A percentile compares a stretch with the other conserved stretches of the same genome.
Conservation (phyloP, 495 filamentous ascomycete species). For the Neurospora sp. region DNA sequence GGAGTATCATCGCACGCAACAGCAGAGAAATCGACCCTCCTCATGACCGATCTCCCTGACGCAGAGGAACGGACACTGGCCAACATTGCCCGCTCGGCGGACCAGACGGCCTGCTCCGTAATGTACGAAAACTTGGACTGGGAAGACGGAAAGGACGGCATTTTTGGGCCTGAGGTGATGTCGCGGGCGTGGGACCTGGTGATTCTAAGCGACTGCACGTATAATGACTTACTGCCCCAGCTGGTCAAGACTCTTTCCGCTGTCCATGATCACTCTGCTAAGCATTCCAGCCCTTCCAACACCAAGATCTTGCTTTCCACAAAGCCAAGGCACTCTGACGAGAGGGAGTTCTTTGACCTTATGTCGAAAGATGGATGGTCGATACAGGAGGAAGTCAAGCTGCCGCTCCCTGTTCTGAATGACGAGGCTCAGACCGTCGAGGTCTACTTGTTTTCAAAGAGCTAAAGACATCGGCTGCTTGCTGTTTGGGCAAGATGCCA, state of each 20-base stretch:
- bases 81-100: slow-evolving; percentile 26
- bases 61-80: slow-evolving; percentile 45
- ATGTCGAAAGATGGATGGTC: slow-evolving; percentile 51
- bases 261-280: slow-evolving; percentile 27
- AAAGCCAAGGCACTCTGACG: slow-evolving; percentile 78
- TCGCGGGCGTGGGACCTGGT: slow-evolving; percentile 55
- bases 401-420: slow-evolving; percentile 50
- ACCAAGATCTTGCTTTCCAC: slow-evolving; percentile 58
- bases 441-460: slow-evolving; percentile 40
- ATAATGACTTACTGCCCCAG: slow-evolving; percentile 76
- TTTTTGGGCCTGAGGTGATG: slow-evolving; percentile 25
- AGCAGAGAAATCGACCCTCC: slow-evolving; percentile 29
- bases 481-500: neutral
- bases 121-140: slow-evolving; percentile 66
- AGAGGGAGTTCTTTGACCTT: slow-evolving; percentile 68
- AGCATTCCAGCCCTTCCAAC: neutral
- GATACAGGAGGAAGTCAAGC: slow-evolving; percentile 32
- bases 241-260: slow-evolving; percentile 60
- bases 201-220: slow-evolving; percentile 86
- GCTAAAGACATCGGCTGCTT: neutral
- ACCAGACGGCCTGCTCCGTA: slow-evolving; percentile 3
- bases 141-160: slow-evolving; percentile 35
- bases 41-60: slow-evolving; percentile 77
- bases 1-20: slow-evolving; percentile 13
- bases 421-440: slow-evolving; percentile 50